These are phyloP conservation scores for Plasmopara halstedii DNA, from an alignment of 352 stramenopile genomes.

Conservation along the genomic window DNA sequence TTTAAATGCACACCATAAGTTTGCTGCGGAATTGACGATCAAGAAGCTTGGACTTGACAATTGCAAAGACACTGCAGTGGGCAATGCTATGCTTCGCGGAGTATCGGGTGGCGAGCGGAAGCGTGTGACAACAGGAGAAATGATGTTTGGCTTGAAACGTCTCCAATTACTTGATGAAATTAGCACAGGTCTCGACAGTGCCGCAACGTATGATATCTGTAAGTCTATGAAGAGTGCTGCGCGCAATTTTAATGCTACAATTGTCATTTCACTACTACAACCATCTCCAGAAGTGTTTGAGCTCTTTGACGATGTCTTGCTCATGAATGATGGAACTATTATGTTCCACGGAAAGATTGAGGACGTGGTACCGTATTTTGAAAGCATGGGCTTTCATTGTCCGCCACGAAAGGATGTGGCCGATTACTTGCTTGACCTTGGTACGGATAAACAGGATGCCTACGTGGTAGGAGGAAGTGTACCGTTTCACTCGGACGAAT, in stretches of 20 bases:
- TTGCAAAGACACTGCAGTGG: slow-evolving; percentile 50
- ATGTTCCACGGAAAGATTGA: slow-evolving; percentile 46
- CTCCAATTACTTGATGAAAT: slow-evolving; percentile 59
- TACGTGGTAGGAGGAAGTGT: slow-evolving; percentile 12
- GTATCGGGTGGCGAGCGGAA: slow-evolving; percentile 52
- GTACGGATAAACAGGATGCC: slow-evolving; percentile 13
- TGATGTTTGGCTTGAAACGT: slow-evolving; percentile 10
- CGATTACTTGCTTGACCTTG: slow-evolving; percentile 16
- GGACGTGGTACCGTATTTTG: slow-evolving; percentile 41
- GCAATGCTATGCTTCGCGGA: slow-evolving; percentile 41
- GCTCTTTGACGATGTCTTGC: slow-evolving; percentile 46
- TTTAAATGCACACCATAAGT: slow-evolving; percentile 23
- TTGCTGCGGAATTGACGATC: slow-evolving; percentile 20
- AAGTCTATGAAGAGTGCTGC: slow-evolving; percentile 56
- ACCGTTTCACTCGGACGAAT: slow-evolving; percentile 28
- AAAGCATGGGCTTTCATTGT: slow-evolving; percentile 37
- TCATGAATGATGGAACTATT: slow-evolving; percentile 43
- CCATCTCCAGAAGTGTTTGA: slow-evolving; percentile 44
- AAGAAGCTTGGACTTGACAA: slow-evolving; percentile 50
- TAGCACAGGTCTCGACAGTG: slow-evolving; percentile 46
- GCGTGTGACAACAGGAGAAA: slow-evolving; percentile 12
- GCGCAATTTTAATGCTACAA: slow-evolving; percentile 35
- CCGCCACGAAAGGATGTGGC: slow-evolving; percentile 16
- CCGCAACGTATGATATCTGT: slow-evolving; percentile 72
- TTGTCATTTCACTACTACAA: slow-evolving; percentile 40